A percentile compares a stretch with the other conserved stretches of the same genome.
phyloP scores from a whole-genome alignment of 306 rosid genomes.

The Senna siamea region DNA sequence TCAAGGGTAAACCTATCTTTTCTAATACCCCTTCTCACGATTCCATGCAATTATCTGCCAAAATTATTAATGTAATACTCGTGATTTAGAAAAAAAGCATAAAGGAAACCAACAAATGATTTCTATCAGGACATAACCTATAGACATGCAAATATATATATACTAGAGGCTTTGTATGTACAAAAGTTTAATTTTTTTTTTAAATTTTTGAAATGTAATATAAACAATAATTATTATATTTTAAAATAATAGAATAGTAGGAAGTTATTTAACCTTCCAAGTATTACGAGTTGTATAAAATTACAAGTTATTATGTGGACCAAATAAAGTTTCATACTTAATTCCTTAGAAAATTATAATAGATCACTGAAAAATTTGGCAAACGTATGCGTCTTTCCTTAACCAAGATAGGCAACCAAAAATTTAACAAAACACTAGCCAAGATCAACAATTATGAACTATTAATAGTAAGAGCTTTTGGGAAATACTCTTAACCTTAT shows the following conservation, averaged over 20 bases:
- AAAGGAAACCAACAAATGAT: constrained; percentile 8
- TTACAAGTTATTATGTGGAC: not conserved
- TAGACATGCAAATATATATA: not conserved
- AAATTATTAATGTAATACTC: not conserved
- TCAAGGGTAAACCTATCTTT: not conserved
- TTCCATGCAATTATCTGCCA: constrained; percentile 18
- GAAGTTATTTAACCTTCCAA: too few relatives aligned
- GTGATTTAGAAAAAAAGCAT: constrained; percentile 18
- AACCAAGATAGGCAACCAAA: not conserved
- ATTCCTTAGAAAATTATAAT: constrained; percentile 6
- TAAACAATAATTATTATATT: too few relatives aligned
- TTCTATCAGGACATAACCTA: too few relatives aligned
- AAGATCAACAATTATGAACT: constrained; percentile 13
- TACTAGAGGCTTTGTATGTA: too few relatives aligned
- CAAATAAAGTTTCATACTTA: constrained; percentile 9
- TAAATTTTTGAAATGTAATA: too few relatives aligned
- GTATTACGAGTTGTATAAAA: too few relatives aligned
- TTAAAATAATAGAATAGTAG: too few relatives aligned
- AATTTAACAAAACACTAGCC: not conserved
- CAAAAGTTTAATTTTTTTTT: too few relatives aligned
- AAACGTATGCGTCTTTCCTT: constrained; percentile 6
- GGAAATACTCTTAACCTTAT: constrained; percentile 10
- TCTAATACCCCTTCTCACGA: constrained; percentile 12
- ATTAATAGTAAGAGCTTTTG: not conserved
- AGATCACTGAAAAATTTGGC: not conserved